phyloP scores from a whole-genome alignment of 163 green algal species.

The Scenedesmus sp. region DNA sequence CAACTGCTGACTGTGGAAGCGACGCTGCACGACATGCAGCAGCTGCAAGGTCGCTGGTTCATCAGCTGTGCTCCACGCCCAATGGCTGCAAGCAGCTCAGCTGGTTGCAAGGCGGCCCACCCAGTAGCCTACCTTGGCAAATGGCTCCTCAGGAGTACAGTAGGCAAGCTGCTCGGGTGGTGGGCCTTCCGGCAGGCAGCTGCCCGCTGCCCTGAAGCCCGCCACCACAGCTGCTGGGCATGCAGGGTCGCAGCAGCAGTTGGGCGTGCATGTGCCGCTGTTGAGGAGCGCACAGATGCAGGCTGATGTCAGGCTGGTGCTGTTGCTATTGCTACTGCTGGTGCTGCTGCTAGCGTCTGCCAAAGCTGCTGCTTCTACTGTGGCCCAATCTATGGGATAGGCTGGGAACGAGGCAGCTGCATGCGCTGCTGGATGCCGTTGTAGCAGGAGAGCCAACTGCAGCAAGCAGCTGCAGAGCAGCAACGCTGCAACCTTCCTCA shows the following conservation, averaged over 20 bases:
- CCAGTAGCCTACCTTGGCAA: constrained; percentile 44
- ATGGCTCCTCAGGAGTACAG: constrained; percentile 56
- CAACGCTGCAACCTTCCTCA: not conserved
- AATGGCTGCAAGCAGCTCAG: not conserved
- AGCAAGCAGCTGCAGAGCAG: not conserved
- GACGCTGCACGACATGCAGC: not conserved
- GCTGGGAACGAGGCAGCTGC: constrained; percentile 35
- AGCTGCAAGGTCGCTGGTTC: not conserved
- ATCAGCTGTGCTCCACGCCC: not conserved
- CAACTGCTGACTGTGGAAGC: not conserved
- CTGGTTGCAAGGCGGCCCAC: not conserved
- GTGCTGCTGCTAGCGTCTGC: not conserved
- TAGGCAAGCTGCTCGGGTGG: constrained; percentile 61
- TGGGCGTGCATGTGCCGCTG: constrained; percentile 55
- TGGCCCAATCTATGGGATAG: constrained; percentile 58
- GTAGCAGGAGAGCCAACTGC: not conserved
- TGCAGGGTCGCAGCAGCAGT: constrained; percentile 69
- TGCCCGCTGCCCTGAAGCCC: constrained; percentile 34
- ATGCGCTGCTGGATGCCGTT: not conserved
- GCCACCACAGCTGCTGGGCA: constrained; percentile 53
- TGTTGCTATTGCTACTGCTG: constrained; percentile 16
- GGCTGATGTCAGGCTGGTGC: constrained; percentile 60
- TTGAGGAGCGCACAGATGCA: constrained; percentile 64
- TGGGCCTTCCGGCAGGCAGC: constrained; percentile 59
- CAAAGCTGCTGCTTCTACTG: not conserved